Conservation (phyloP, 129 eudicot genomes). For the Centrapalus pauciflorus region DNA sequence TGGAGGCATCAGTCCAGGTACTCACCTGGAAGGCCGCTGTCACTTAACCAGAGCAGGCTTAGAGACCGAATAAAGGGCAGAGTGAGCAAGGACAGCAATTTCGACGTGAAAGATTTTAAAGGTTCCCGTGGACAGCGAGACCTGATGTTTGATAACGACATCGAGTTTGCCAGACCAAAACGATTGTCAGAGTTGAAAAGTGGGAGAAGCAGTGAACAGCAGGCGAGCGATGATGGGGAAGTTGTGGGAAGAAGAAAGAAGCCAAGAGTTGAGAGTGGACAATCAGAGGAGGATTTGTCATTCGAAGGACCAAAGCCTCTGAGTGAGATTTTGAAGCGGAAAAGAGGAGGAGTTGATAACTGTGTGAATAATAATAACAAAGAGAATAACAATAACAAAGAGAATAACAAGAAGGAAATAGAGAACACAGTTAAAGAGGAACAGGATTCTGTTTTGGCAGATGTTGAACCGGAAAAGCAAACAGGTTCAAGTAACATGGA, state of each 20-base stretch:
- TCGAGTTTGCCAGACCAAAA: conserved; percentile 59
- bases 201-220: conserved; percentile 22
- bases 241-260: conserved; percentile 61
- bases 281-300: conserved; percentile 47
- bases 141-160: too few relatives aligned
- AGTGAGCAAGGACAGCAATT: conserved; percentile 12
- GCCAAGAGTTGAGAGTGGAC: conserved; percentile 24
- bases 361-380: not conserved
- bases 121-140: too few relatives aligned
- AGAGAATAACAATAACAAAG: conserved; percentile 9
- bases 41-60: conserved; percentile 47
- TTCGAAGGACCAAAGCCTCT: conserved; percentile 93
- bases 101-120: conserved; percentile 28
- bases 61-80: conserved; percentile 60
- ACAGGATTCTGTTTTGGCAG: not conserved
- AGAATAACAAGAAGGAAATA: conserved; percentile 20
- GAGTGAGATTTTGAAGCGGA: conserved; percentile 85
- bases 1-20: conserved; percentile 36
- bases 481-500: not conserved
- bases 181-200: conserved; percentile 65
- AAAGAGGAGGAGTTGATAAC: conserved; percentile 35
- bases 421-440: conserved; percentile 16
- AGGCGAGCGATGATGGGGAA: conserved; percentile 26
- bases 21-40: conserved; percentile 47
- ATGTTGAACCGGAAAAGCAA: conserved; percentile 18